Conservation (phyloP, 129 eudicot genomes). For the Sambucus nigra region DNA sequence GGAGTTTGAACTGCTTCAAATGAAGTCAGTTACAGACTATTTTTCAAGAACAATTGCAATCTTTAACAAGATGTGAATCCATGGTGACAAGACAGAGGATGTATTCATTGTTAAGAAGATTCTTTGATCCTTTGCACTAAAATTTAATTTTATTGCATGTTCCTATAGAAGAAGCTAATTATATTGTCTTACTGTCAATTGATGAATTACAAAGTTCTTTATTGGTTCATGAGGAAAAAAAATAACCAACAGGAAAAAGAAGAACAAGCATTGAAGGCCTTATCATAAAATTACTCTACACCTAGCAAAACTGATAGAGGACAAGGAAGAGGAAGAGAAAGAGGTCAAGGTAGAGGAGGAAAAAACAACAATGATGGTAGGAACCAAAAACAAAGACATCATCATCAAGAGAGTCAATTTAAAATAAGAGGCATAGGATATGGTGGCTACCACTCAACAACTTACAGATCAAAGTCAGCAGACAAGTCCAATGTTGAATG, state of each 20-base stretch:
- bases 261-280: constrained; percentile 4
- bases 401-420: background rate
- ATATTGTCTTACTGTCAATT: constrained; percentile 2
- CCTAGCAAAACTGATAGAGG: too few species aligned
- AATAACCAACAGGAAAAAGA: constrained; percentile 4
- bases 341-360: constrained; percentile 1
- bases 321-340: background rate
- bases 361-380: background rate
- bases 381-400: background rate
- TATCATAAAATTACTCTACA: background rate
- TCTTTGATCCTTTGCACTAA: constrained; percentile 4
- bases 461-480: background rate
- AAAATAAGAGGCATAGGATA: constrained; percentile 11
- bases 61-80: background rate
- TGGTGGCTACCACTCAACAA: background rate
- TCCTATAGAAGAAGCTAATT: constrained; percentile 16
- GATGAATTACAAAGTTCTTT: constrained; percentile 16
- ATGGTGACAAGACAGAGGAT: constrained; percentile 3
- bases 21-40: background rate
- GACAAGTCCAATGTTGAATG: constrained; percentile 12
- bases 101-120: constrained; percentile 4
- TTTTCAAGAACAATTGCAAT: background rate
- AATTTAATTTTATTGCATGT: constrained; percentile 7
- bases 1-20: background rate
- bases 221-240: constrained; percentile 6